Evolutionary conservation across 352 stramenopile species (phyloP), one percentile per base, ranked within the genome.

Genomic region (Pythium scleroteichum): DNA sequence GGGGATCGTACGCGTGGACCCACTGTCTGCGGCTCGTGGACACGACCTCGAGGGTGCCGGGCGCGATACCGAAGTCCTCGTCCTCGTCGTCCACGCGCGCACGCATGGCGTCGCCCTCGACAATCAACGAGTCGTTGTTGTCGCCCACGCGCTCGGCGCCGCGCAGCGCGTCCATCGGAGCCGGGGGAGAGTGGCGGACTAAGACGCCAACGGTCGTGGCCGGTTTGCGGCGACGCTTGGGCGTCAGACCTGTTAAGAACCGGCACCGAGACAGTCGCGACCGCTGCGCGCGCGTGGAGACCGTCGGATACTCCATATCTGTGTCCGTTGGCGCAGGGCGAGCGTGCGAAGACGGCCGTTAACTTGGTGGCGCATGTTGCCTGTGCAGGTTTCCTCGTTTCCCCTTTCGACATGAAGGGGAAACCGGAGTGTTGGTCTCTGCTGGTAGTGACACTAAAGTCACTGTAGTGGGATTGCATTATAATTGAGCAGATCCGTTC

Each of bases 11-110:
- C 6, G 55, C 17, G 23, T 50, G 55, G 10, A 40, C 44, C 63
- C 63, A 71, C 44, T 50, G 26, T 2, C 56, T 46, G 0, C 52
- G 57, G 3, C 38, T 26, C 10, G 53, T 39, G 5, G 33, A n/a
- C 2, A 66, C 46, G 20, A 63, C 16, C 23, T 65, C 33, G 7
- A 71, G 57, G 10, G 63, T 66, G 14, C 51, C 51, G 0, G 63
- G 51, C n/a, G 29, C 47, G 40, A 71, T 63, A 0, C 63, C 63
- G 35, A 65, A 66, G 13, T 48, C 56, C 17, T 59, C 51, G 22
- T 59, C 39, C 2, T 58, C 33, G 12, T 35, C 19, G 5, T 63
- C 33, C 8, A 59, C 40, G 24, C 40, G 52, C n/a, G 49, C 35
- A 22, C 5, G 52, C 19, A 19, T 5, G 3, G 20, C 12, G 22